Evolutionary conservation across 768 basidiomycete genomes (phyloP), one percentile per base, ranked within the genome.

Genomic region (Boletellus ananas): DNA sequence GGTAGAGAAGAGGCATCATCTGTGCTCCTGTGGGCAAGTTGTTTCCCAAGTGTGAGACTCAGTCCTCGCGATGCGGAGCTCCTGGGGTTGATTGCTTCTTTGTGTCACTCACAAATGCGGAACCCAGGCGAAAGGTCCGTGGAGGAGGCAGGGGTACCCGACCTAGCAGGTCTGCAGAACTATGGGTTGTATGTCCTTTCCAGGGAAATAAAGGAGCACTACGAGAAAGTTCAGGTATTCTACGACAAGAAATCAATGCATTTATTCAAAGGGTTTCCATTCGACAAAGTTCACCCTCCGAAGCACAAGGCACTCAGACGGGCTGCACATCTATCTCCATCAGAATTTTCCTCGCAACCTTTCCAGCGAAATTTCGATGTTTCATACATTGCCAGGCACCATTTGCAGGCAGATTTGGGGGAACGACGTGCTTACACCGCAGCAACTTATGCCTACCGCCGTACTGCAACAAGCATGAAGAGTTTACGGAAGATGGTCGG

Each of bases 1-100:
- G 77, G 77, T 8, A 68, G 68, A 6, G 68, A 73, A 34, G 67
- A 76, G 43, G 75, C 75, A 50, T 60, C 34, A 62, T n/a, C n/a
- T n/a, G n/a, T 70, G 34, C 56, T 79, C 34, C 50, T 46, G 18
- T 73, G 72, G 0, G 68, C 74, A 11, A 55, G 61, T n/a, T 70
- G 62, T 18, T 61, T 52, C n/a, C 74, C 75, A 0, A 75, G 75
- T 43, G 67, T 70, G 56, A 54, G 49, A 25, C 58, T 76, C 11
- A 48, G 49, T 5, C 0, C 33, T 12, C 51, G 57, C 6, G 69
- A 74, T 21, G 31, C 56, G 9, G 46, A 54, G 7, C 56, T 74
- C 36, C 57, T 78, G 16, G 47, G 49, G 12, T 47, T 54, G 20
- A 73, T 78, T 33, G 50, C 52, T 16, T 42, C 53, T 11, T 54